Conservation (phyloP, 768 basidiomycete species). For the Tulasnella sp. region DNA sequence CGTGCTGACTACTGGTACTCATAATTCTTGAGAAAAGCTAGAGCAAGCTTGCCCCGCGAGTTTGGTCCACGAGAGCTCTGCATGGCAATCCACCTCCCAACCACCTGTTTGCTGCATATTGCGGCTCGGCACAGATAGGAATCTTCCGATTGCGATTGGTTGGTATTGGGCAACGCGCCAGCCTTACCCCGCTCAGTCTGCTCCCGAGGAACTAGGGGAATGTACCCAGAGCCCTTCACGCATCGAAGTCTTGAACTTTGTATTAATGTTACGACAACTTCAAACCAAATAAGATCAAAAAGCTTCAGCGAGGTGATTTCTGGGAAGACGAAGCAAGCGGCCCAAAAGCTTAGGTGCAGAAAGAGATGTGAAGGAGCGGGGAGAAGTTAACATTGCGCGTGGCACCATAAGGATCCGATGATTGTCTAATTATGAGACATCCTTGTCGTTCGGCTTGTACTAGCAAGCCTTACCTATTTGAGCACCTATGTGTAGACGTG, state of each 20-base stretch:
- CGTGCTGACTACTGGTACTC: background rate
- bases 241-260: background rate
- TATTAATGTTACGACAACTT: background rate
- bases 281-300: no score
- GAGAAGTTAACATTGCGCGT: background rate
- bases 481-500: no score
- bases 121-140: no score
- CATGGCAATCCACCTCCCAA: no score
- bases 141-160: no score
- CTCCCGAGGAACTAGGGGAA: no score
- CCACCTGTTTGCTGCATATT: no score
- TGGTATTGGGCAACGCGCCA: no score
- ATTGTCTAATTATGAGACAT: background rate
- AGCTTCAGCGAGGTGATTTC: no score
- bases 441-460: background rate
- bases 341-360: background rate
- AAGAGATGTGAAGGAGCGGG: background rate
- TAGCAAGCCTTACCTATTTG: background rate
- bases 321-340: background rate
- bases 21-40: background rate
- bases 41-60: background rate
- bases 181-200: no score
- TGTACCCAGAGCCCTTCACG: no score
- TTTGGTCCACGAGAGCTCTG: background rate
- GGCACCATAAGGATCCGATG: background rate